Percentiles rank a stretch among this genome's conserved stretches.
Conservation (phyloP, 2,329 filamentous ascomycete species). For the Acephala macrosclerotiorum region DNA sequence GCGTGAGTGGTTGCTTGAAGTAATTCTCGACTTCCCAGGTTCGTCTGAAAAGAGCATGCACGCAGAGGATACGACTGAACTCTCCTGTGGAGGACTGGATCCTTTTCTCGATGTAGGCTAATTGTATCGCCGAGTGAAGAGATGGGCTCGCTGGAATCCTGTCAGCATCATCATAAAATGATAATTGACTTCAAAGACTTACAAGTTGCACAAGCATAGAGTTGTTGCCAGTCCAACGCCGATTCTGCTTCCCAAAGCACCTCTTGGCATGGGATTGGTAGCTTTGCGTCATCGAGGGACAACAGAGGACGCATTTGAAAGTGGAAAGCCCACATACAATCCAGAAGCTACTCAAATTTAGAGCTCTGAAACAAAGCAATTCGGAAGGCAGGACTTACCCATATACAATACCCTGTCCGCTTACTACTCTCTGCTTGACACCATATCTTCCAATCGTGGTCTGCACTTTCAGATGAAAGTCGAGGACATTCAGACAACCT, state of each 20-base stretch:
- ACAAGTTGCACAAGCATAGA: constrained; percentile 32
- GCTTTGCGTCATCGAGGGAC: constrained; percentile 50
- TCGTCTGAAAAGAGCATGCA: constrained; percentile 58
- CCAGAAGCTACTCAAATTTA: constrained; percentile 45
- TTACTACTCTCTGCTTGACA: constrained; percentile 46
- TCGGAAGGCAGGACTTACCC: constrained; percentile 43
- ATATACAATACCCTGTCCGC: constrained; percentile 51
- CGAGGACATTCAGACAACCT: constrained; percentile 15
- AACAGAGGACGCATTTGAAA: constrained; percentile 46
- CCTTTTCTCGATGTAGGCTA: constrained; percentile 57
- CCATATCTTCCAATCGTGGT: constrained; percentile 47
- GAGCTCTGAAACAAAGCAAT: background rate
- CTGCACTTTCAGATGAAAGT: constrained; percentile 13
- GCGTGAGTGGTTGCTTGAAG: constrained; percentile 52
- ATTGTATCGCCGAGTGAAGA: constrained; percentile 51
- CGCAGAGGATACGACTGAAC: constrained; percentile 55
- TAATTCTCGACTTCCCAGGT: constrained; percentile 57
- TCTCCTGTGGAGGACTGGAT: constrained; percentile 53
- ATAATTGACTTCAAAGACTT: constrained; percentile 18
- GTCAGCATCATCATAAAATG: constrained; percentile 2
- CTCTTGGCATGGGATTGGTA: constrained; percentile 50
- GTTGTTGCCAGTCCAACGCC: constrained; percentile 43
- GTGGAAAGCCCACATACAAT: constrained; percentile 50
- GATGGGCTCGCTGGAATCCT: constrained; percentile 43
- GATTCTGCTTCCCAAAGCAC: constrained; percentile 49